Evolutionary conservation across 2,329 filamentous ascomycete genomes (phyloP).

Genomic region (Beauveria caledonica): DNA sequence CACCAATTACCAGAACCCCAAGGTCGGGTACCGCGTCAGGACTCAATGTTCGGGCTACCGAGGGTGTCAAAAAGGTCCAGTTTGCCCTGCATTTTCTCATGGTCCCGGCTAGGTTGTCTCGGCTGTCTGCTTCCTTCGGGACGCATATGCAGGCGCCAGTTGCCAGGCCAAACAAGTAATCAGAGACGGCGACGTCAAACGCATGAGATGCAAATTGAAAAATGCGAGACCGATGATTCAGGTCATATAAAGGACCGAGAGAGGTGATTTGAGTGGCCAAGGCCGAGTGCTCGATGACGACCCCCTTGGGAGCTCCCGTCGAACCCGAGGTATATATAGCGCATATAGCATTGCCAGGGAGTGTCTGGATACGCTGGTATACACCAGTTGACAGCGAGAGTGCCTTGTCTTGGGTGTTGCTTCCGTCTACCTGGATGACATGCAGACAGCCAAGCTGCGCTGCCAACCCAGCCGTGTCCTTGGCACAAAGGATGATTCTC

Average conservation of each 20-base stretch:
- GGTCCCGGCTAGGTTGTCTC: not conserved
- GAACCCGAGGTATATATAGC: not conserved
- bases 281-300: not conserved
- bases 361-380: not conserved
- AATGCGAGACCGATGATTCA: not conserved
- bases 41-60: not conserved
- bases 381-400: not conserved
- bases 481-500: not conserved
- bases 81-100: not conserved
- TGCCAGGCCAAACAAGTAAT: not conserved
- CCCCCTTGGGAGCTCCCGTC: not conserved
- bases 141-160: not conserved
- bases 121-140: not conserved
- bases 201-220: conserved; percentile 2
- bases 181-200: not conserved
- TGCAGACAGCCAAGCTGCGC: not conserved
- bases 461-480: not conserved
- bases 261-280: not conserved
- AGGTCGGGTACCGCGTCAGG: not conserved
- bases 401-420: not conserved
- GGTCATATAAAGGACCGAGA: not conserved
- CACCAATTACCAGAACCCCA: not conserved
- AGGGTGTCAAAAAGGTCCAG: not conserved
- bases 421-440: not conserved
- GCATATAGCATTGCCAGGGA: not conserved